Evolutionary conservation across 805 yeast genomes (phyloP), one percentile per base, ranked within the genome.

Genomic region (Suhomyces vadensis): DNA sequence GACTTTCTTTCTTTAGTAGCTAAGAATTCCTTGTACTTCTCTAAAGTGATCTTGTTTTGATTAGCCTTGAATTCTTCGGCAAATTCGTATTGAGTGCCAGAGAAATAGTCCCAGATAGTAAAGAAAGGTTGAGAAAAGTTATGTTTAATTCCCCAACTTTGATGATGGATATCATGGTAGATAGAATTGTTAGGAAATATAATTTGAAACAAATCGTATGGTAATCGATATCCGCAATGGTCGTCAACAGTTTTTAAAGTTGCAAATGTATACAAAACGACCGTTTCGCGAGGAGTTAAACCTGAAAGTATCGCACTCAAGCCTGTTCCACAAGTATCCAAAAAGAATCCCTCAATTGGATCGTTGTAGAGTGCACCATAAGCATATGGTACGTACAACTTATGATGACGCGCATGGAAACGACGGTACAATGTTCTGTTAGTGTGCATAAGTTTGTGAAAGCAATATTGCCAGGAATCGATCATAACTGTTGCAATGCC

Each of bases 151-250:
- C 99, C 99, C 75, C 92, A 94, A 56, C 81, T 82, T 74, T 94
- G 99, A 67, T 94, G 99, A 63, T 94, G 99, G 55, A 94, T 91
- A 67, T 94, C 99, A 60, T 94, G 99, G 65, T 90, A 94, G 24
- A 90, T 85, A 10, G 98, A 86, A 61, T 94, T 90, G 70, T 94
- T 94, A 51, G 97, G 98, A 78, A 94, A 94, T 17, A 92, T 44
- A 35, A 81, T 61, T 73, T 94, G 99, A 75, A 94, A 86, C 17
- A 91, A 82, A 65, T 94, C 99, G 63, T 73, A 86, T 11, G 98
- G 98, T 44, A 94, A 73, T 22, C 91, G 82, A 65, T 92, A 94
- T n/a, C 99, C 99, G 65, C 98, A 94, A 67, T 94, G 99, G 64
- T 94, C 99, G 63, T 94, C 98, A 39, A 94, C 96, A 1, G 99